These are phyloP conservation scores for Tuber indicum DNA, from an alignment of 495 filamentous ascomycete species.

Conservation along the genomic window DNA sequence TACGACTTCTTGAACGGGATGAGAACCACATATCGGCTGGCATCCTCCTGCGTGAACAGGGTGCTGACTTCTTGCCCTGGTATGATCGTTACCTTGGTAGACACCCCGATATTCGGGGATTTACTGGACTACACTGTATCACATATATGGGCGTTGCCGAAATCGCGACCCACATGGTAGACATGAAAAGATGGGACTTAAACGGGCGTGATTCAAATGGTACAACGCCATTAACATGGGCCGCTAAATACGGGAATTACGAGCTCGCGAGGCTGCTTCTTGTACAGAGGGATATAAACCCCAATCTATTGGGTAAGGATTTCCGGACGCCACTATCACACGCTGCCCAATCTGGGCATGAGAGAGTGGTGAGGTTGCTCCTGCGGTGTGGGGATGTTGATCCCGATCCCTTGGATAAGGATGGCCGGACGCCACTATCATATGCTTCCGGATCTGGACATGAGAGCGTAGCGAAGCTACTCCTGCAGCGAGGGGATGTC, in stretches of 20 bases:
- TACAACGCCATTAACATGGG: constrained; percentile 35
- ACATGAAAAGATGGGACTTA: neutral
- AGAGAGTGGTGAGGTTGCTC: constrained; percentile 35
- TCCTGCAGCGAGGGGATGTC: neutral
- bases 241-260: constrained; percentile 38
- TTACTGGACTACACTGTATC: neutral
- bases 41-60: neutral
- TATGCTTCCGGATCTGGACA: constrained; percentile 44
- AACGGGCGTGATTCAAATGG: neutral
- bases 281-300: constrained; percentile 5
- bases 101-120: neutral
- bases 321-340: constrained; percentile 39
- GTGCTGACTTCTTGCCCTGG: neutral
- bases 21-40: neutral
- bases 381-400: constrained; percentile 22
- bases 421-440: constrained; percentile 43
- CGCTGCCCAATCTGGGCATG: constrained; percentile 36
- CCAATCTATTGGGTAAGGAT: constrained; percentile 7
- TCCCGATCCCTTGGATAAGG: constrained; percentile 20
- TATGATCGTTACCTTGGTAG: neutral
- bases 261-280: constrained; percentile 38
- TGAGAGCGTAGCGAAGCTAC: constrained; percentile 39
- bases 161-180: neutral
- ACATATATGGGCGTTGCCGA: neutral
- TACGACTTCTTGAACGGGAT: neutral